Evolutionary conservation across 495 filamentous ascomycete species (phyloP).

Genomic region (Cenococcum geophilum): DNA sequence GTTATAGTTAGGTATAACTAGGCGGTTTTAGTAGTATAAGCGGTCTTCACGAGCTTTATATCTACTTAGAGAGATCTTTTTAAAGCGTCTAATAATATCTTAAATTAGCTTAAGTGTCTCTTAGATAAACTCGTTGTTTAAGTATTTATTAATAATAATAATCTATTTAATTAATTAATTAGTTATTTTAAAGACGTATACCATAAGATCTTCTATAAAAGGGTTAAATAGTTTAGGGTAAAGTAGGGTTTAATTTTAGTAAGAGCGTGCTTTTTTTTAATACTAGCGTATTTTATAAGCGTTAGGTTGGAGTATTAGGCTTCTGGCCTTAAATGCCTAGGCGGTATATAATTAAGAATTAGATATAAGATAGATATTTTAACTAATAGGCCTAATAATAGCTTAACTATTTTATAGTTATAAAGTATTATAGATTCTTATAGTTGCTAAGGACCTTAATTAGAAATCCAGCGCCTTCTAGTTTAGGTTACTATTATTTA

Average conservation of each 20-base stretch:
- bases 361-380: not conserved
- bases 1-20: too few relatives aligned
- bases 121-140: not conserved
- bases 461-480: not conserved
- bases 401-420: not conserved
- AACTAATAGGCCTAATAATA: not conserved
- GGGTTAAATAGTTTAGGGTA: not conserved
- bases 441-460: not conserved
- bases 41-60: not conserved
- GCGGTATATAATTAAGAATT: not conserved
- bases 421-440: conserved; percentile 4
- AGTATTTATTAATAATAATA: not conserved
- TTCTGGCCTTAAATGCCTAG: not conserved
- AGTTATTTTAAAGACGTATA: too few relatives aligned
- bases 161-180: not conserved
- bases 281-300: not conserved
- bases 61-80: not conserved
- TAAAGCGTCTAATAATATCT: not conserved
- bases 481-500: conserved; percentile 8
- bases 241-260: not conserved
- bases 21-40: not conserved
- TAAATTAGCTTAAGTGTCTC: not conserved
- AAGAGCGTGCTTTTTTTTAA: not conserved
- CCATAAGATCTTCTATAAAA: not conserved
- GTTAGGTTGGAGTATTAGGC: not conserved